Base-by-base conservation (phyloP, 495 filamentous ascomycete species). In the Evansstolkia leycettana region DNA sequence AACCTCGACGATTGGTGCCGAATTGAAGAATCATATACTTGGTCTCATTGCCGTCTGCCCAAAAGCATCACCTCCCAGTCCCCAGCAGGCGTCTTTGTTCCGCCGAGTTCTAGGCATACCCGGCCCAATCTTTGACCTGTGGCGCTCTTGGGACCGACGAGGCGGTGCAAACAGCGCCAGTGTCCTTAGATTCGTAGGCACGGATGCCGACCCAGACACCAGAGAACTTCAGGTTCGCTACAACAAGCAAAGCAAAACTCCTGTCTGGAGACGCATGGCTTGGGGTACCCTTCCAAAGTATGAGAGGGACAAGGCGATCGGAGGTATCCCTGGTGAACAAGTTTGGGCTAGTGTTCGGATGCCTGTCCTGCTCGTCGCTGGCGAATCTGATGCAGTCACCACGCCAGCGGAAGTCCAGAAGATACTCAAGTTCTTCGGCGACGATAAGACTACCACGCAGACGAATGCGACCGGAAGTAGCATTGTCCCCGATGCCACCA, bases 41-140 rank as follows among this genome's bases (percentile, higher is more conserved):
- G 89, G 88, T 1, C 46, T 94, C 3, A 57, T 95, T 16, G 84
- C 73, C 7, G 74, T 94, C 15, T 94, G 85, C 41, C 89, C 89
- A 11, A 64, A 69, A 18, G 74, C 82, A 14, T 60, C 64, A 0
- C 73, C 80, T 3, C 75, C 73, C 18, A 65, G 66, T 1, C 55
- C 69, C n/a, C 46, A 72, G 18, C 62, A 76, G 44, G 57, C 64
- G 7, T 54, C 68, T 23, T 50, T 50, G 9, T 60, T 77, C 23
- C 64, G 66, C 36, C 67, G 67, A 38, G 55, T 82, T 9, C 65
- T 87, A 1, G 65, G 59, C 32, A 59, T 93, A 14, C 88, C 88
- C 0, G 69, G 61, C 3, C 69, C 71, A 11, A 56, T 90, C 7
- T 89, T 95, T 45, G 68, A 93, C 45, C 43, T 88, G 1, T 82